Percentiles rank a stretch among this genome's conserved stretches.
Evolutionary conservation across 1,139 yeast species (phyloP).

Genomic region (Debaryomyces psychrophilus): DNA sequence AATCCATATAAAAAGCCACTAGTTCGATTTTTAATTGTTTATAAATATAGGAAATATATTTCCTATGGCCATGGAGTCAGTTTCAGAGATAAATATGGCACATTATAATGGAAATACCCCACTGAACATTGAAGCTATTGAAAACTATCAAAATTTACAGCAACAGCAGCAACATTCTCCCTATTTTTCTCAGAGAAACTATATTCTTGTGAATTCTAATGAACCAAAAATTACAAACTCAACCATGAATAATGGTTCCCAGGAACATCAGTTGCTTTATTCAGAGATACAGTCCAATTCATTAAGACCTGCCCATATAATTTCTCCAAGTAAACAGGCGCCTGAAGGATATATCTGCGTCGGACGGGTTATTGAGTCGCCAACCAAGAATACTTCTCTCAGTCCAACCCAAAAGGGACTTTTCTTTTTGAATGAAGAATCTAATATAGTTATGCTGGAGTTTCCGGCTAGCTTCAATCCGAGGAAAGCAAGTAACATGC

Average conservation of each 20-base stretch:
- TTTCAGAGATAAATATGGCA: conserved; percentile 4
- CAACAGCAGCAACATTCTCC: conserved; percentile 9
- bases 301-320: conserved; percentile 16
- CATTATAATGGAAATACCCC: conserved; percentile 8
- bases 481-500: conserved; percentile 59
- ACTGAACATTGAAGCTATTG: conserved; percentile 5
- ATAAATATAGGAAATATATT: neutral
- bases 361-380: conserved; percentile 17
- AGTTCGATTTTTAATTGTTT: conserved; percentile 1
- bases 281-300: conserved; percentile 12
- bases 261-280: conserved; percentile 11
- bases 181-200: conserved; percentile 12
- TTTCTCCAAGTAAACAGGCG: conserved; percentile 18
- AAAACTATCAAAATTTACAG: conserved; percentile 6
- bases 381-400: conserved; percentile 10
- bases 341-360: conserved; percentile 21
- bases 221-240: conserved; percentile 10
- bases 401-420: conserved; percentile 15
- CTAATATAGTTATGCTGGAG: conserved; percentile 10
- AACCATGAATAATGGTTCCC: conserved; percentile 7
- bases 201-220: conserved; percentile 11
- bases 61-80: conserved; percentile 5
- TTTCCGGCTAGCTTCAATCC: conserved; percentile 50
- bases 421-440: conserved; percentile 11
- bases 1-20: conserved; percentile 5